A percentile compares a stretch with the other conserved stretches of the same genome.
phyloP scores from a whole-genome alignment of 441 rosid genomes.

The Populus hybrid region DNA sequence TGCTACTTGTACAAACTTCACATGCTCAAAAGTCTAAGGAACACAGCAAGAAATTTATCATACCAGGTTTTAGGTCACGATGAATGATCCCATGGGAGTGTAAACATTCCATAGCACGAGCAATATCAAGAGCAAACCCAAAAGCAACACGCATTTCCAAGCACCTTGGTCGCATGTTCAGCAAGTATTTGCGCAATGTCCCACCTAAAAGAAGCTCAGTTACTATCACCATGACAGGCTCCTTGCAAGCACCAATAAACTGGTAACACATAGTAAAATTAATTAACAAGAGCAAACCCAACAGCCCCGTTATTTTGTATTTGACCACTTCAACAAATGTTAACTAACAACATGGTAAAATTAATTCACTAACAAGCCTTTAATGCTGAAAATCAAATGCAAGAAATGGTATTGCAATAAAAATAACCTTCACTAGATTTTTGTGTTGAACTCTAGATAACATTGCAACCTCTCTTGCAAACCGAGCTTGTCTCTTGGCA shows the following conservation, averaged over 20 bases:
- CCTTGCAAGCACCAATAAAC: conserved; percentile 97
- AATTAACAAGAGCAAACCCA: background rate
- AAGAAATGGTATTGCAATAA: background rate
- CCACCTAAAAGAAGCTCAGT: conserved; percentile 90
- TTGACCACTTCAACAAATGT: conserved; percentile 3
- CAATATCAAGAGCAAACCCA: conserved; percentile 88
- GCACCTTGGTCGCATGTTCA: conserved; percentile 60
- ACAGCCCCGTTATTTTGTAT: background rate
- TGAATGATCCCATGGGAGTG: conserved; percentile 95
- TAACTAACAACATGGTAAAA: background rate
- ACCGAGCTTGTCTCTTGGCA: conserved; percentile 68
- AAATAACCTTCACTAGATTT: conserved; percentile 83
- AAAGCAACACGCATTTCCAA: conserved; percentile 67
- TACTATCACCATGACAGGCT: conserved; percentile 92
- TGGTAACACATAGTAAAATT: conserved; percentile 24
- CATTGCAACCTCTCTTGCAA: conserved; percentile 89
- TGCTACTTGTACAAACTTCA: conserved; percentile 9
- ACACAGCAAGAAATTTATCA: background rate
- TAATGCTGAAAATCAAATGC: background rate
- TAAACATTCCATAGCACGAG: conserved; percentile 96
- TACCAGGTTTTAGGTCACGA: conserved; percentile 98
- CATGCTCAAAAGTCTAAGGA: background rate
- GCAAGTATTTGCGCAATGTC: conserved; percentile 75
- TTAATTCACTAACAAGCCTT: background rate
- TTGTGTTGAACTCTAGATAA: conserved; percentile 88